These are phyloP conservation scores for Zymoseptoria pseudotritici DNA, from an alignment of 2,329 filamentous ascomycete genomes.

Conservation along the genomic window DNA sequence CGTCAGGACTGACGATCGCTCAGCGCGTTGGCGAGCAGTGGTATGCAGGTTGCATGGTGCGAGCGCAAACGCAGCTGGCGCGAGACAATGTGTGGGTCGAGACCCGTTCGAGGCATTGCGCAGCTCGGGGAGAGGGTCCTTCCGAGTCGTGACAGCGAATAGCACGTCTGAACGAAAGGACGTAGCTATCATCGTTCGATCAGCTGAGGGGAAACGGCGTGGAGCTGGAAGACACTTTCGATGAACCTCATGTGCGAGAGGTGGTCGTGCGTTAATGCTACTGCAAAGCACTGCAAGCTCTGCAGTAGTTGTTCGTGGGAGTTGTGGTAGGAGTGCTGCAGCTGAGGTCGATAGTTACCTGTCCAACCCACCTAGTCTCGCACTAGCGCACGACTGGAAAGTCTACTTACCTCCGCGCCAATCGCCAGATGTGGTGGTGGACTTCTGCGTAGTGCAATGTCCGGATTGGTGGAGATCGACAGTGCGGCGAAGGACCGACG, in stretches of 20 bases:
- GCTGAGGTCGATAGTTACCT: not conserved
- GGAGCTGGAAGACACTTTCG: not conserved
- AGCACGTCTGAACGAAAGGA: not conserved
- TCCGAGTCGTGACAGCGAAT: not conserved
- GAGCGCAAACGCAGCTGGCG: not conserved
- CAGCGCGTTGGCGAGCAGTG: not conserved
- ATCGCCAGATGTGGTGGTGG: not conserved
- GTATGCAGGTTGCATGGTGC: not conserved
- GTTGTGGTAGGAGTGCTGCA: not conserved
- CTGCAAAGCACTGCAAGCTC: not conserved
- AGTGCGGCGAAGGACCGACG: not conserved
- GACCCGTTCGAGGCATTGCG: not conserved
- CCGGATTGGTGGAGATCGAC: not conserved
- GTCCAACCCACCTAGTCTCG: not conserved
- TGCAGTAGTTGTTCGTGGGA: not conserved
- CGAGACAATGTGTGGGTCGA: not conserved
- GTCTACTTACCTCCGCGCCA: not conserved
- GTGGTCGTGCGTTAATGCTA: not conserved
- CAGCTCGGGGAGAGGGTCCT: not conserved
- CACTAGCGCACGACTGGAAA: not conserved
- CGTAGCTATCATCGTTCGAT: not conserved
- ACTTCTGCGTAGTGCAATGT: not conserved
- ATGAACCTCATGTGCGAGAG: not conserved
- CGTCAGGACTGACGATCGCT: not conserved
- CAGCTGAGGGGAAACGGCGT: not conserved